Evolutionary conservation across 2,329 filamentous ascomycete genomes (phyloP), one percentile per base, ranked within the genome.

Genomic region (Hypoxylon sp.): DNA sequence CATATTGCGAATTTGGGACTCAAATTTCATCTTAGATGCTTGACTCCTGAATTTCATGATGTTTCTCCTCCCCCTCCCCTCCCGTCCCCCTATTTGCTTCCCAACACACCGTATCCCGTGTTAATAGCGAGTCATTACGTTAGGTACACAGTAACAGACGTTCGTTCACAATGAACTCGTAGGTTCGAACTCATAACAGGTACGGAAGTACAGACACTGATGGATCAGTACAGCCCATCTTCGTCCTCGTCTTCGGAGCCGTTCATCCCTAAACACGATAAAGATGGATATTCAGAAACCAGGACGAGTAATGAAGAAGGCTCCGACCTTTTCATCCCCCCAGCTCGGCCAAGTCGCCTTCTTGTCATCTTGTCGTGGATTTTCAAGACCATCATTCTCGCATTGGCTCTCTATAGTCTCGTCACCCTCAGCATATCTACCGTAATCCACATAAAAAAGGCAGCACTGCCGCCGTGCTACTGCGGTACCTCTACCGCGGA

Each of bases 391-490:
- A 15, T 37, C 8, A 53, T 53, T 5, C 3, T 53, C 17, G 50
- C 19, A 7, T 17, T 53, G 2, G 31, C 50, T 24, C 50, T 53
- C 17, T 17, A 53, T 35, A 53, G 31, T 24, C 19, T 53, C 50
- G n/a, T 53, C 31, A 53, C 50, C 5, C 50, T 53, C 31, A 53
- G 50, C 31, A 53, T 53, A 53, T 53, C 50, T 6, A n/a, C 50
- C 6, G 50, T 24, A 24, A 17, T 37, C 31, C 6, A 24, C 6
- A 53, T 53, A 4, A n/a, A 31, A 15, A 8, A 53, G 1, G 50
- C 31, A 3, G 8, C 50, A 2, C 4, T 37, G 10, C 50, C 50
- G 15, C n/a, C 50, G 1, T 53, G 50, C 17, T 53, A 53, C 17
- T 53, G 50, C 31, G 50, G 50, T 2, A 53, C 50, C 3, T 53